Evolutionary conservation across 2,329 filamentous ascomycete genomes (phyloP), one percentile per base, ranked within the genome.

Genomic region (Cladosporium sphaerospermum): DNA sequence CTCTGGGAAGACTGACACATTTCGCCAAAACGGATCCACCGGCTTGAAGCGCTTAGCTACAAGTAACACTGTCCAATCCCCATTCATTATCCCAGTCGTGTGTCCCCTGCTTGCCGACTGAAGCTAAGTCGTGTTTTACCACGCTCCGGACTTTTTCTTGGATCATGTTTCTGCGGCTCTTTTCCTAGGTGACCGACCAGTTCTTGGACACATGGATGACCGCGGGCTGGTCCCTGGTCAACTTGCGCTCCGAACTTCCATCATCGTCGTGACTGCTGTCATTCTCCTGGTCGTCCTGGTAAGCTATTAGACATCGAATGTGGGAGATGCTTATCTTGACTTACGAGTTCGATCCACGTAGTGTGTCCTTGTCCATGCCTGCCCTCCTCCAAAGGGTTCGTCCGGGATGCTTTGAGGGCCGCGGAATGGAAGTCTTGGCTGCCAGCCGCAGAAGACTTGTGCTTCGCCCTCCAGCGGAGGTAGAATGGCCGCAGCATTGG

Each of bases 401-500:
- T 44, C 10, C 33, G 31, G 9, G 33, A 44, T 16, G 48, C 43
- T 18, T 37, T 43, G 31, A 28, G 44, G 18, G 32, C 16, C n/a
- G 23, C 37, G 9, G 16, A 16, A 7, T 33, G 16, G 7, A 19
- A 9, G 23, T 23, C 44, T 13, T 14, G 13, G 11, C 18, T 14
- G 11, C 40, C 14, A 2, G 8, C 34, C 7, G 36, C 10, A 5
- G 48, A 36, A 3, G 32, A 11, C 18, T 37, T 51, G 41, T 44
- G 48, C 40, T 51, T 36, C 10, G 31, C 19, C 40, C 48, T 51
- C 48, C 48, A 51, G 8, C 48, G 28, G 16, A 51, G 48, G 40
- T 51, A 51, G 39, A 51, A 51, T 32, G 48, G 48, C 9, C 48
- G 39, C 7, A 51, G 18, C 48, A 51, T 51, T 8, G 48, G 48